Base-by-base conservation (phyloP, 2,329 filamentous ascomycete species). In the Pestalotiopsis sp. region DNA sequence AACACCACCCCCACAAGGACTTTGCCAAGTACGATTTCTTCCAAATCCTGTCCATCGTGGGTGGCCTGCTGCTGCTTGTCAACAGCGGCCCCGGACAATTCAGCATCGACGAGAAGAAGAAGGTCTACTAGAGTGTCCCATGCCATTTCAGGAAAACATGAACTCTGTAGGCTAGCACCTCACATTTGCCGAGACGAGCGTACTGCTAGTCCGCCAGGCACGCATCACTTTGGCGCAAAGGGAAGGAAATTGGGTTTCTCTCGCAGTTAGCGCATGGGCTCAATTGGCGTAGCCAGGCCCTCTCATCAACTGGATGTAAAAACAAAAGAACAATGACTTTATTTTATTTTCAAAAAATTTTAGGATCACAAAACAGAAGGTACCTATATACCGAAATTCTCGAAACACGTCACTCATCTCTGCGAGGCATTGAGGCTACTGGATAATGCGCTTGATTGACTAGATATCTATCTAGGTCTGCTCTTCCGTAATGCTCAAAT, bases 11-110 rank as follows among this genome's bases (percentile, higher is more conserved):
- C 63, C 95, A 98, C 88, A 98, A 98, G 90, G 96, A 99, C 83
- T 99, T 99, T 80, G 96, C 96, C 87, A 99, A 99, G 86, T 99
- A 99, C 89, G 96, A 99, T 82, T 99, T 99, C 88, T 99, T 99
- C 91, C 96, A 99, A 87, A 98, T 98, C 76, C 88, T 99, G 67
- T 99, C 96, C 65, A 99, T 99, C 80, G 95, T 98, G 73, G 96
- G 96, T 72, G 96, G 96, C 81, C 93, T 99, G 68, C 88, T 99
- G 69, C 91, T 99, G 73, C 90, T 99, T 74, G 95, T 98, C 84
- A 99, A 99, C 90, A 98, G 96, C 89, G 96, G 96, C 71, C 96
- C 96, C 11, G 96, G 96, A 72, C 95, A 97, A 82, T 93, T 98
- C 87, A 97, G 93, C 81, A 95, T 98, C 82, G 96, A 99, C 83